Base-by-base conservation (phyloP, 352 stramenopile genomes). In the Hyaloperonospora arabidopsidis region DNA sequence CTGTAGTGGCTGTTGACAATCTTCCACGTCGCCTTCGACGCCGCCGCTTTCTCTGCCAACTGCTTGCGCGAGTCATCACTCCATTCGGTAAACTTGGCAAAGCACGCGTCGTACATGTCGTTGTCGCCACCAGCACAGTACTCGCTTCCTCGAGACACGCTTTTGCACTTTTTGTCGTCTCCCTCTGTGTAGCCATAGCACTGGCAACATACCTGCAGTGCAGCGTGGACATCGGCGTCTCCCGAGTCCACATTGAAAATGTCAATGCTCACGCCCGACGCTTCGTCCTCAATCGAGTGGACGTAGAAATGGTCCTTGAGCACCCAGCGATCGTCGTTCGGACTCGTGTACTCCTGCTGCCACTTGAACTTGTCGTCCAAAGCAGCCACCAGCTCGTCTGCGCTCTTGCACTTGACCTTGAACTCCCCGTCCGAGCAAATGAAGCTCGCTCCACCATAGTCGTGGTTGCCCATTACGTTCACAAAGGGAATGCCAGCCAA, bases 1-100 rank as follows among this genome's bases (percentile, higher is more conserved):
- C 65, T 79, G 58, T 87, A 87, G 56, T 87, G 74, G 22, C 65
- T 76, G 68, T 87, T 87, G 0, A 87, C 72, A 12, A 87, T 68
- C 59, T 86, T 85, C 71, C 76, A 87, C 29, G 75, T 84, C 4
- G 76, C 76, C 5, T 60, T 84, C 1, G 76, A 87, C 15, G 61
- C 54, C 17, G 61, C 44, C 10, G 79, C 56, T 45, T 81, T 77
- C n/a, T 52, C 64, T 0, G 52, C 65, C 14, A 84, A 46, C 34
- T 77, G 59, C 25, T 14, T 68, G 8, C 69, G 70, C 18, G 74
- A 90, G 62, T 92, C 82, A 17, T 86, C 63, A 48, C 65, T 74
- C 79, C 82, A 90, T 28, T 57, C 54, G 7, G 58, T 76, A 45
- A 92, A 73, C 61, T 84, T 71, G 12, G 54, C 61, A 25, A 77